Conservation (phyloP, 2,329 filamentous ascomycete species). For the Lecanicillium sp. region DNA sequence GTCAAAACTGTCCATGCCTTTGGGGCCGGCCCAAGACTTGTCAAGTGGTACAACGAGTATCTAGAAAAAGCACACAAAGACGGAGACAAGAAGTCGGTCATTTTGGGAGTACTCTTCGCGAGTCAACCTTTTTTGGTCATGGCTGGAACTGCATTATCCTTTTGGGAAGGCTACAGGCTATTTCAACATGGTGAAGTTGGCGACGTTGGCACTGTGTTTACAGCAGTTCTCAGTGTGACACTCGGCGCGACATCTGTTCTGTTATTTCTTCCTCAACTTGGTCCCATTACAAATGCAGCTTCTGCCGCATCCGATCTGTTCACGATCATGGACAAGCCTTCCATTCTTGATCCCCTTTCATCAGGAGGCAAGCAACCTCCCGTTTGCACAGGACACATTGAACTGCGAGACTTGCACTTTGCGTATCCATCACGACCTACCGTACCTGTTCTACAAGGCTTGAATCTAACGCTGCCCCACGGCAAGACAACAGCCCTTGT, state of each 20-base stretch:
- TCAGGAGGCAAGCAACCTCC: no score
- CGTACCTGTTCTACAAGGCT: constrained; percentile 24
- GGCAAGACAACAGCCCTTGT: constrained; percentile 39
- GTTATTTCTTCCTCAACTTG: background rate
- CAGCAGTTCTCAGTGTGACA: background rate
- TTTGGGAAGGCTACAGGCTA: constrained; percentile 7
- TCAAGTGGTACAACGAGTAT: constrained; percentile 4
- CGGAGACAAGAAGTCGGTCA: constrained; percentile 6
- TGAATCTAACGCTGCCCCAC: constrained; percentile 24
- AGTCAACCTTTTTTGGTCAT: constrained; percentile 4
- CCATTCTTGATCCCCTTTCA: background rate
- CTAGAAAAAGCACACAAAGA: constrained; percentile 3
- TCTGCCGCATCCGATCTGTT: constrained; percentile 1
- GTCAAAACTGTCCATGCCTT: constrained; percentile 8
- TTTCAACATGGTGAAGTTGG: constrained; percentile 3
- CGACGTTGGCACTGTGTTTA: constrained; percentile 4
- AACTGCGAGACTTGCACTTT: constrained; percentile 25
- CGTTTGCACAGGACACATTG: no score
- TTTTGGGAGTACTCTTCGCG: constrained; percentile 4
- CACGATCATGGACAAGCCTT: constrained; percentile 1
- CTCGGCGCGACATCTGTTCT: constrained; percentile 1
- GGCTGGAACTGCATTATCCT: constrained; percentile 4
- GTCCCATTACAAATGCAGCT: constrained; percentile 1
- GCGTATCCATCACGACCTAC: constrained; percentile 25
- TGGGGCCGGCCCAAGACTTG: background rate